Conservation (phyloP, 2,329 filamentous ascomycete genomes). For the Orbilia javanica region DNA sequence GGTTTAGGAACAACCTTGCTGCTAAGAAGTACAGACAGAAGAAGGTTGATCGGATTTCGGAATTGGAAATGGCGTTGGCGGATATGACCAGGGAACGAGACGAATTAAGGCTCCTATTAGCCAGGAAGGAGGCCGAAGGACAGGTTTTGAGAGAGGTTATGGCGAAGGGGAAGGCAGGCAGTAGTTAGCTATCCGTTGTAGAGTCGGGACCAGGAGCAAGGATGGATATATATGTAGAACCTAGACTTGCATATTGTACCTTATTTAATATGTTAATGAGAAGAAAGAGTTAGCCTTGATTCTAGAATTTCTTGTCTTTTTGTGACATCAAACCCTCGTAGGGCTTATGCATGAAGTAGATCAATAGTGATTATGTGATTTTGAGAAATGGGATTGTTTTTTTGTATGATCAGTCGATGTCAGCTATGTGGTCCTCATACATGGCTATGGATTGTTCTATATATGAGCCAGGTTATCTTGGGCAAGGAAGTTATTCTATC, state of each 20-base stretch:
- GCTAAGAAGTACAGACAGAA: constrained; percentile 57
- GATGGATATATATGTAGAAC: constrained; percentile 4
- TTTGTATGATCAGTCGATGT: constrained; percentile 55
- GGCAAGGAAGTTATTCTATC: constrained; percentile 21
- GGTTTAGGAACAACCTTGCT: constrained; percentile 50
- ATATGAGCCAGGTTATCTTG: constrained; percentile 38
- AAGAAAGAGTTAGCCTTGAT: constrained; percentile 25
- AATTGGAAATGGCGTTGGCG: constrained; percentile 43
- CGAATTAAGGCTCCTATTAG: constrained; percentile 39
- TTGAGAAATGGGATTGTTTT: constrained; percentile 13
- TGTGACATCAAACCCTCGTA: background rate
- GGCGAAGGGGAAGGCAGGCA: constrained; percentile 26
- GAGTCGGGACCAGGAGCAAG: constrained; percentile 1
- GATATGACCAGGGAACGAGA: constrained; percentile 49
- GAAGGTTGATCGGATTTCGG: constrained; percentile 53
- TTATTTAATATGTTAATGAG: constrained; percentile 17
- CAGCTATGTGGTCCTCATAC: constrained; percentile 51
- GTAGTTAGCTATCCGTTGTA: constrained; percentile 12
- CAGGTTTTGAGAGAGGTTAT: constrained; percentile 55
- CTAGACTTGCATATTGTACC: constrained; percentile 7
- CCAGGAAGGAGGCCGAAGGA: constrained; percentile 53
- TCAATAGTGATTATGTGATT: background rate
- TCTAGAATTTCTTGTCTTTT: background rate
- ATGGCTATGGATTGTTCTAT: constrained; percentile 52
- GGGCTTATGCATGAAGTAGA: constrained; percentile 4